Percentiles rank a stretch among this genome's conserved stretches.
Conservation (phyloP, 2,329 filamentous ascomycete species). For the Scedosporium aurantiacum region DNA sequence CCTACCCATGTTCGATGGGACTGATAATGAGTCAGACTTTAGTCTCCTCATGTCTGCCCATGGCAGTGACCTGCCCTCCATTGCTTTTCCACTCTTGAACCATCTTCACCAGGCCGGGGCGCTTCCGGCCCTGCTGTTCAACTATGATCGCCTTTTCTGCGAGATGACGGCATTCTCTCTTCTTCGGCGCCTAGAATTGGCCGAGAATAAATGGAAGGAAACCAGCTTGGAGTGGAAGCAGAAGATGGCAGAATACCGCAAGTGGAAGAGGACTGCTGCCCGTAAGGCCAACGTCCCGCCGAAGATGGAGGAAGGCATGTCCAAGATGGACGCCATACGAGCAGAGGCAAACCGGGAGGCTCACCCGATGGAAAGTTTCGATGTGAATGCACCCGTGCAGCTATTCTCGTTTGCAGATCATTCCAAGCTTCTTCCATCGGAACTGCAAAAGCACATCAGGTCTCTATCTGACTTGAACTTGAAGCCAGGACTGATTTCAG, state of each 20-base stretch:
- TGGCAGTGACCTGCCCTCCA: not conserved
- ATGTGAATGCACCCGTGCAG: slow-evolving; percentile 52
- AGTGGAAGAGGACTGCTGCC: slow-evolving; percentile 42
- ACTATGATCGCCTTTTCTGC: slow-evolving; percentile 58
- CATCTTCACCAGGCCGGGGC: slow-evolving; percentile 53
- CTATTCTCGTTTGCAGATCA: slow-evolving; percentile 57
- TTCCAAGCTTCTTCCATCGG: slow-evolving; percentile 44
- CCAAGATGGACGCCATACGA: slow-evolving; percentile 9
- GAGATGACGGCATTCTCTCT: slow-evolving; percentile 45
- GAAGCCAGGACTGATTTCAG: slow-evolving; percentile 42
- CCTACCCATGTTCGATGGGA: not conserved
- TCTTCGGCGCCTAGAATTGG: slow-evolving; percentile 32
- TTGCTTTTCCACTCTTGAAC: slow-evolving; percentile 40
- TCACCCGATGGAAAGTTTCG: slow-evolving; percentile 52
- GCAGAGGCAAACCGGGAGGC: slow-evolving; percentile 44
- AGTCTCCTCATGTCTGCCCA: not conserved
- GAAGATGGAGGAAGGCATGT: slow-evolving; percentile 17
- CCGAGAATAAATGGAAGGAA: slow-evolving; percentile 38
- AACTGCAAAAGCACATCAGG: slow-evolving; percentile 44
- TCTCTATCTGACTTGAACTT: slow-evolving; percentile 41
- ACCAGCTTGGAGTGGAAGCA: slow-evolving; percentile 48
- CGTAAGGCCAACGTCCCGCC: slow-evolving; percentile 25
- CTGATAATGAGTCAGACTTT: slow-evolving; percentile 7
- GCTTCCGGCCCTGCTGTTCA: slow-evolving; percentile 66
- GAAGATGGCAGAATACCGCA: slow-evolving; percentile 39